Conservation (phyloP, 345 rosid genomes). For the Raphanus raphanistrum region DNA sequence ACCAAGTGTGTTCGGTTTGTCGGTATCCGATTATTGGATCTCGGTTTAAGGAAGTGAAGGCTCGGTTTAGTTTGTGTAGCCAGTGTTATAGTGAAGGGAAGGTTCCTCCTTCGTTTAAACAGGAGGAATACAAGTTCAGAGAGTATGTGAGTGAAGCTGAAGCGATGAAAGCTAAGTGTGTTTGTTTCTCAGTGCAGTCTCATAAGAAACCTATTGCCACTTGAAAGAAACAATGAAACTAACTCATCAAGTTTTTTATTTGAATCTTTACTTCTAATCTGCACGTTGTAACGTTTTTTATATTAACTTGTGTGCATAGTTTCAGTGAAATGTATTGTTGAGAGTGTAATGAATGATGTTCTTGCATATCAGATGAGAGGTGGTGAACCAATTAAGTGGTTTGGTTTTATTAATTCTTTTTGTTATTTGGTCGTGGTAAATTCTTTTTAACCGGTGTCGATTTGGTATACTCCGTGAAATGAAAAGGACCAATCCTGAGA, state of each 20-base stretch:
- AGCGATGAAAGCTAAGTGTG: constrained; percentile 86
- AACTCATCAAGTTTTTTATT: constrained; percentile 9
- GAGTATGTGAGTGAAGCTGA: constrained; percentile 74
- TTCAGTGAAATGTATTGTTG: not conserved
- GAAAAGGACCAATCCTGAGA: not conserved
- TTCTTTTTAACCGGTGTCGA: no score
- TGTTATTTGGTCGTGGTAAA: no score
- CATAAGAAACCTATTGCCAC: constrained; percentile 47
- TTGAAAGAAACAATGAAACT: constrained; percentile 26
- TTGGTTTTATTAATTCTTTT: not conserved
- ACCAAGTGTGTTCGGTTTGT: constrained; percentile 79
- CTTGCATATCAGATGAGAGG: not conserved
- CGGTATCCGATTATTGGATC: constrained; percentile 84
- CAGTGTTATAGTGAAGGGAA: constrained; percentile 96
- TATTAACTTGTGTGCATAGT: constrained; percentile 28
- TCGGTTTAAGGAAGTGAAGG: constrained; percentile 87
- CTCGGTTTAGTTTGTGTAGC: constrained; percentile 80
- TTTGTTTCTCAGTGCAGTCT: constrained; percentile 65
- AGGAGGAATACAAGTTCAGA: constrained; percentile 76
- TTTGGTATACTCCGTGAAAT: not conserved
- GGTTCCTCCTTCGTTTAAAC: constrained; percentile 70
- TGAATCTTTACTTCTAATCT: not conserved
- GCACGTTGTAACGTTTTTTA: constrained; percentile 11
- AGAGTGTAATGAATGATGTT: not conserved
- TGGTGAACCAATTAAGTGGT: constrained; percentile 2